Base-by-base conservation (phyloP, 129 eudicot genomes). In the Cynara cardunculus region DNA sequence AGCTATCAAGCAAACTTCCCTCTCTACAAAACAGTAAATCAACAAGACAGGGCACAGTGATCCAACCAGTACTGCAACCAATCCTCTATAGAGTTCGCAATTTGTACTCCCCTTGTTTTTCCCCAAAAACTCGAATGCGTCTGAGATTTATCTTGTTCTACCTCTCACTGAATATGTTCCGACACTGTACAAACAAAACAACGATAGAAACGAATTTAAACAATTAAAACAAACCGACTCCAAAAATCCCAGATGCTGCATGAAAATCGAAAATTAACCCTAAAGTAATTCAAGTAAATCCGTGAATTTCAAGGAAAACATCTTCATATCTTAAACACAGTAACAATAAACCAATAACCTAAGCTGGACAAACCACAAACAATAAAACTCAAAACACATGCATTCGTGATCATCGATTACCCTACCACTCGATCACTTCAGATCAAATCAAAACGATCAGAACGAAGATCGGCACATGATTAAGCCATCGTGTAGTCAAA, bases 171-270 rank as follows among this genome's bases (percentile, higher is more conserved):
- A 76, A 70, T 46, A 75, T 68, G 32, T 24, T 21, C 18, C 65
- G 41, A 53, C 70, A 31, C 85, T 82, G 76, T 75, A 75, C 80
- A 8, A 35, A 82, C 62, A 68, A 75, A 72, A 70, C 81, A 53
- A 37, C 7, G 19, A 82, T 76, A 53, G 24, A n/a, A 56, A 18
- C 32, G 0, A 75, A 25, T 31, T 28, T 56, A 25, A 69, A 34
- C 85, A 76, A 0, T 66, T 69, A 59, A 75, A 76, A 69, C 30
- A 27, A 75, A 70, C 14, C 59, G n/a, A 75, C 2, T 73, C 28
- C 21, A 19, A 67, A 67, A 78, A 78, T 44, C 41, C 49, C 4
- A 27, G 46, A 78, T 44, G 12, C 68, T n/a, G 53, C 76, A 31
- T 70, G 76, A 53, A 79, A 79, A 27, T 53, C 70, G 7, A 71